phyloP scores from a whole-genome alignment of 768 basidiomycete species.

The Rhodocollybia butyracea region DNA sequence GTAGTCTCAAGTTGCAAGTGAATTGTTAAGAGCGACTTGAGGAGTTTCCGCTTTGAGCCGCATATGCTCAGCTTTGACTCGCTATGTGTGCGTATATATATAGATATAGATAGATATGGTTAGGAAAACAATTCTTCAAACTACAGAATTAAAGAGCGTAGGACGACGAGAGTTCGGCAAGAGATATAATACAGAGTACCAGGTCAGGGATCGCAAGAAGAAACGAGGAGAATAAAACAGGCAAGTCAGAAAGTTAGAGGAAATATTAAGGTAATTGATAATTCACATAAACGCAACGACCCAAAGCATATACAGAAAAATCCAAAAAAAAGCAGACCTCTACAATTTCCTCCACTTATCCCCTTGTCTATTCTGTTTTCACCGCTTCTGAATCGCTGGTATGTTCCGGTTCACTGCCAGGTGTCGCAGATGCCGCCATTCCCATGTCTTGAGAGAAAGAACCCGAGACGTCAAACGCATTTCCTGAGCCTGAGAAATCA shows the following conservation, averaged over 20 bases:
- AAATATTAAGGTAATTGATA: constrained; percentile 19
- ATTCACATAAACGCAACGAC: constrained; percentile 8
- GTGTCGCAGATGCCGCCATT: constrained; percentile 49
- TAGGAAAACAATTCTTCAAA: constrained; percentile 34
- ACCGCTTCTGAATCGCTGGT: constrained; percentile 51
- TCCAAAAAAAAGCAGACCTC: background rate
- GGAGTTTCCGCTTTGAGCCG: too few species aligned
- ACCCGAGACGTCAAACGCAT: constrained; percentile 67
- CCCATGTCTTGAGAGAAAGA: constrained; percentile 67
- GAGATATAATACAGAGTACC: constrained; percentile 24
- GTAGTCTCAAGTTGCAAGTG: too few species aligned
- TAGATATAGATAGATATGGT: constrained; percentile 9
- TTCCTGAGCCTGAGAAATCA: constrained; percentile 61
- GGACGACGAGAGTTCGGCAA: constrained; percentile 18
- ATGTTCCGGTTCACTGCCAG: constrained; percentile 50
- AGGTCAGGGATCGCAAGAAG: constrained; percentile 14
- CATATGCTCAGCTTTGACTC: too few species aligned
- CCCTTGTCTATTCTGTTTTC: constrained; percentile 54
- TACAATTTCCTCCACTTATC: constrained; percentile 15
- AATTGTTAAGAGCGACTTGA: too few species aligned
- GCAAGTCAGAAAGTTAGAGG: constrained; percentile 15
- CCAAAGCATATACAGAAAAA: constrained; percentile 11
- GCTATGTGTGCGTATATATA: constrained; percentile 9
- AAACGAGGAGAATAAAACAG: constrained; percentile 16
- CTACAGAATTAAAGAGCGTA: constrained; percentile 41